Conservation (phyloP, 2,329 filamentous ascomycete species). For the Xylariaceae sp. region DNA sequence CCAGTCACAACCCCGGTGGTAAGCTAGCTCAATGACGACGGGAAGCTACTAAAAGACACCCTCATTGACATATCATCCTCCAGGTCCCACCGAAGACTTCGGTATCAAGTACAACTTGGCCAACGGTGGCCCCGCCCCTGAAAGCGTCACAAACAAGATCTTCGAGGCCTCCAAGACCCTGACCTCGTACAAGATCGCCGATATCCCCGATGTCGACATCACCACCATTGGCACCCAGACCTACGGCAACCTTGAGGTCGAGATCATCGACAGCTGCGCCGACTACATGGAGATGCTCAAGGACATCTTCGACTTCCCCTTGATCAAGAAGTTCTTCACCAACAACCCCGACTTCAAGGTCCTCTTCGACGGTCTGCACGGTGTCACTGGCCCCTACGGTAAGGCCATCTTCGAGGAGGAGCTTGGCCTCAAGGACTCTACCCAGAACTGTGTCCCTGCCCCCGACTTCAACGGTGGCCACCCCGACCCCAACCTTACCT, state of each 20-base stretch:
- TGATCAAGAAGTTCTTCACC: slow-evolving; percentile 91
- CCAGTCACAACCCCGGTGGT: slow-evolving; percentile 98
- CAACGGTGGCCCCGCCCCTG: slow-evolving; percentile 92
- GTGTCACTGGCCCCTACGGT: slow-evolving; percentile 93
- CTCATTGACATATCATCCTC: slow-evolving; percentile 9
- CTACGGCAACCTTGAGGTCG: slow-evolving; percentile 84
- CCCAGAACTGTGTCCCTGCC: slow-evolving; percentile 86
- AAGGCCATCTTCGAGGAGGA: slow-evolving; percentile 92
- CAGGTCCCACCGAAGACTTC: slow-evolving; percentile 90
- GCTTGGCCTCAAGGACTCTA: slow-evolving; percentile 71
- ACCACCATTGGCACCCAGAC: slow-evolving; percentile 73
- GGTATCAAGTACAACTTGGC: slow-evolving; percentile 99
- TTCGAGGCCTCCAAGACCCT: slow-evolving; percentile 86
- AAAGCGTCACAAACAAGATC: slow-evolving; percentile 97
- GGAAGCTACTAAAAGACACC: neutral
- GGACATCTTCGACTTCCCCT: slow-evolving; percentile 95
- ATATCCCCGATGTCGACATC: slow-evolving; percentile 83
- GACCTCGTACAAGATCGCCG: slow-evolving; percentile 84
- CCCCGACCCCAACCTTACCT: slow-evolving; percentile 96
- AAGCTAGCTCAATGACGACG: slow-evolving; percentile 38
- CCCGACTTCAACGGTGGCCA: slow-evolving; percentile 97
- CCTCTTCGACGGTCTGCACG: slow-evolving; percentile 88
- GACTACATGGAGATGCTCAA: slow-evolving; percentile 96
- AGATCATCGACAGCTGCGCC: slow-evolving; percentile 86
- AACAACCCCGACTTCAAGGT: slow-evolving; percentile 90